Base-by-base conservation (phyloP, 2,329 filamentous ascomycete genomes). In the Cladosporium sp. region DNA sequence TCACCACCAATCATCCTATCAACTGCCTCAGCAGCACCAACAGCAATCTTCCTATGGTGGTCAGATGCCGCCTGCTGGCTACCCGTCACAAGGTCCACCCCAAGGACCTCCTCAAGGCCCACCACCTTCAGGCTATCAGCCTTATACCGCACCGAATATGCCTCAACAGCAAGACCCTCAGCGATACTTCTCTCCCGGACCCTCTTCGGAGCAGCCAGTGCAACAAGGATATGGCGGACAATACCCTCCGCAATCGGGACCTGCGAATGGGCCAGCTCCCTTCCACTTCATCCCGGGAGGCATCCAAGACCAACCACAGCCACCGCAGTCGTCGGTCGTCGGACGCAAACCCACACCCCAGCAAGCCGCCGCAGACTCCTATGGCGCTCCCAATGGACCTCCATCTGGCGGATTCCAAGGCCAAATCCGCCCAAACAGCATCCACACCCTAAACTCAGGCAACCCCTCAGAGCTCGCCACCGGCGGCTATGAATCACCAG, bases 381-480 rank as follows among this genome's bases (percentile, higher is more conserved):
- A 63, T 19, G 20, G 47, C 28, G 64, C 60, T 13, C 56, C 64
- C 17, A 53, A 61, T 5, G 45, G 58, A 2, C 53, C 58, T 58
- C 51, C 65, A 73, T 40, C 73, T 74, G 60, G 63, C 22, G 61
- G 49, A 13, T 70, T 70, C 49, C 67, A 70, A 69, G 62, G 60
- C 64, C 75, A 63, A 72, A 77, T 67, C 62, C 62, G 69, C 47
- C 71, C 71, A 10, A 70, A 64, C 58, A 73, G 58, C 65, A 75
- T 67, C 68, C 73, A 69, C 64, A 72, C 70, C 0, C 66, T 71
- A 12, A 72, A 72, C 61, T 66, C 64, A 48, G 72, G 71, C 20
- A 70, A 72, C 45, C 77, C 78, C 4, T 77, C 79, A 59, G 78
- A 80, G 64, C 69, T 80, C 17, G 73, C 76, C 17, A 77, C 76